Evolutionary conservation across 345 rosid genomes (phyloP).

Genomic region (Cardamine occulta): DNA sequence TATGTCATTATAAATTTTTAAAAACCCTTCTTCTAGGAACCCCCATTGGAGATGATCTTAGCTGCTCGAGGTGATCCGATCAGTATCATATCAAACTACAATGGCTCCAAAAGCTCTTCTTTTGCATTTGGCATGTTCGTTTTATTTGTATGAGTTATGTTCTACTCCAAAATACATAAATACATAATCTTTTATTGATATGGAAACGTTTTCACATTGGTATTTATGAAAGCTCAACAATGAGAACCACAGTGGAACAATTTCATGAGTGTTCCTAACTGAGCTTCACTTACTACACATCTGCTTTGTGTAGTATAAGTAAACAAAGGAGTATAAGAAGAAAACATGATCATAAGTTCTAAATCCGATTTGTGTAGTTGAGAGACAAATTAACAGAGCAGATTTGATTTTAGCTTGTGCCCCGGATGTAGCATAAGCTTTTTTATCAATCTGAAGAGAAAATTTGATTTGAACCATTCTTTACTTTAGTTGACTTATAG

Average conservation of each 20-base stretch:
- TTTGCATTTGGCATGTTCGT: neutral
- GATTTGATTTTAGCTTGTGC: neutral
- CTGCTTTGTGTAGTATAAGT: too few relatives aligned
- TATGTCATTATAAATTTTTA: too few relatives aligned
- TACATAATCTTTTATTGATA: neutral
- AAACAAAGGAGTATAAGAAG: too few relatives aligned
- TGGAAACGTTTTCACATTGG: neutral
- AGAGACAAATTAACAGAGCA: neutral
- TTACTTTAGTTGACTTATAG: neutral
- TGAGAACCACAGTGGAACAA: neutral
- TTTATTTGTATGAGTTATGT: neutral
- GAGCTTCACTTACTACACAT: neutral
- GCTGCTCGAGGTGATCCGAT: neutral
- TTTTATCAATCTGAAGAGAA: neutral
- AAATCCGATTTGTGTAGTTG: neutral
- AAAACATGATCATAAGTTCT: neutral
- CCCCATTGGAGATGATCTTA: too few relatives aligned
- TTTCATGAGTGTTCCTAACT: neutral
- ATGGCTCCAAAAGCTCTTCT: neutral
- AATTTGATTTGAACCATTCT: neutral
- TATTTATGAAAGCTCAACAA: neutral
- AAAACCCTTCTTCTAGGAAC: too few relatives aligned
- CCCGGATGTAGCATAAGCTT: neutral
- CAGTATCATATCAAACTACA: neutral
- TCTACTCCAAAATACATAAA: neutral